These are phyloP conservation scores for Marasmius sp. DNA, from an alignment of 1,284 basidiomycete species.

Conservation along the genomic window DNA sequence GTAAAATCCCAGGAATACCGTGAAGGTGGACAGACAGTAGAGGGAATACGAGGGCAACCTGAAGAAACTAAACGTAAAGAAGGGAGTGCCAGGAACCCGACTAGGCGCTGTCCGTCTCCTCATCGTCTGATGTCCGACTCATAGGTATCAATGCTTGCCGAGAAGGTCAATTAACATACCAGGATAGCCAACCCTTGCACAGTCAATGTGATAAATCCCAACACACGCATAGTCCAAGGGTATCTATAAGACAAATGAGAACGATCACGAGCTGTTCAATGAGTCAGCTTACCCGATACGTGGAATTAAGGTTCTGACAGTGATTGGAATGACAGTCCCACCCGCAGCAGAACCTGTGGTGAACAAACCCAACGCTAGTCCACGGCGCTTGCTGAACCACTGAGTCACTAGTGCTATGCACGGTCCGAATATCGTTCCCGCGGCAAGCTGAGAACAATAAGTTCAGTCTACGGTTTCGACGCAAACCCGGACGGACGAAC, in stretches of 20 bases:
- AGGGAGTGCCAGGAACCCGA: conserved; percentile 30
- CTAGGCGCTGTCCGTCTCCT: conserved; percentile 38
- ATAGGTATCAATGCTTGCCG: not conserved
- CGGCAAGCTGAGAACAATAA: conserved; percentile 16
- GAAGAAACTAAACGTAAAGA: conserved; percentile 39
- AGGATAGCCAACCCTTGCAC: conserved; percentile 33
- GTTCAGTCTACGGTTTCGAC: not conserved
- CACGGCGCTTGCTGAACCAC: conserved; percentile 30
- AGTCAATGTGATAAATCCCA: conserved; percentile 39
- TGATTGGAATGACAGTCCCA: conserved; percentile 35
- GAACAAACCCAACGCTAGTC: conserved; percentile 23
- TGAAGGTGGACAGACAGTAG: conserved; percentile 33
- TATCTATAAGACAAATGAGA: conserved; percentile 28
- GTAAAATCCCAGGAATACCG: conserved; percentile 50
- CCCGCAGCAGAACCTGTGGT: conserved; percentile 21
- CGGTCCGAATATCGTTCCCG: conserved; percentile 35
- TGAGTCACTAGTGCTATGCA: conserved; percentile 35
- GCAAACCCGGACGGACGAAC: not conserved
- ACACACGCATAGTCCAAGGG: conserved; percentile 47
- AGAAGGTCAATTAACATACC: not conserved
- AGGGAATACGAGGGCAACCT: conserved; percentile 31
- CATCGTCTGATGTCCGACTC: conserved; percentile 23
- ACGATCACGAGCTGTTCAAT: conserved; percentile 1
- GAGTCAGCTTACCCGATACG: conserved; percentile 25
- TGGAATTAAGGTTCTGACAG: conserved; percentile 28